Evolutionary conservation across 2,329 filamentous ascomycete species (phyloP), one percentile per base, ranked within the genome.

Genomic region (Colletotrichum costaricense): DNA sequence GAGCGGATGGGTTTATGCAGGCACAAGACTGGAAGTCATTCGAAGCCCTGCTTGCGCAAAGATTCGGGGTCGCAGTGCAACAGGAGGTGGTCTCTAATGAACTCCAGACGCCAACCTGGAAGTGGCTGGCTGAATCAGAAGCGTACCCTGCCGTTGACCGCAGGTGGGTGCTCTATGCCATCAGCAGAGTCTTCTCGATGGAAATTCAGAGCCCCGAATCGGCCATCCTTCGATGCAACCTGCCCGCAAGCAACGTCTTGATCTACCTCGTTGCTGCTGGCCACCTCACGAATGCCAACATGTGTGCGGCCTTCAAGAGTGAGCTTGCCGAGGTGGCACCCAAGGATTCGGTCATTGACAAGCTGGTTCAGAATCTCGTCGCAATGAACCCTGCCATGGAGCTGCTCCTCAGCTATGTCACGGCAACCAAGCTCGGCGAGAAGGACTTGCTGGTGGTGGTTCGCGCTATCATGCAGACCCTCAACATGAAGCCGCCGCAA

Each of bases 341-440:
- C 55, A 80, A 78, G 62, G 57, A 46, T 14, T 49, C 69, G 24
- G 64, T 74, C 11, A 81, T 84, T n/a, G 89, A 89, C 42, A 90
- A 93, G 70, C 85, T 95, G 4, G 87, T 94, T 26, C 82, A 86
- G 57, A 86, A 91, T 57, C 83, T 95, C 49, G 87, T 89, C 1
- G 87, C 91, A 62, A 86, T 92, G n/a, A 93, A 95, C 77, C 89
- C 91, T 3, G 90, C 91, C 42, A 88, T 94, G 80, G 89, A 91
- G 63, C 84, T 94, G 2, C 85, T 95, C 52, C 86, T 92, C 56
- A 88, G 88, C 68, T 90, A 94, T 72, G 84, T 95, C 7, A 89
- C 90, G 52, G 87, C 88, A 6, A 93, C 92, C 8, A 89, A 90
- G 77, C 86, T 95, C 22, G 90, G 91, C 4, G 86, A 93, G 54